phyloP scores from a whole-genome alignment of 1,139 yeast genomes.

The Pichia norvegensis region DNA sequence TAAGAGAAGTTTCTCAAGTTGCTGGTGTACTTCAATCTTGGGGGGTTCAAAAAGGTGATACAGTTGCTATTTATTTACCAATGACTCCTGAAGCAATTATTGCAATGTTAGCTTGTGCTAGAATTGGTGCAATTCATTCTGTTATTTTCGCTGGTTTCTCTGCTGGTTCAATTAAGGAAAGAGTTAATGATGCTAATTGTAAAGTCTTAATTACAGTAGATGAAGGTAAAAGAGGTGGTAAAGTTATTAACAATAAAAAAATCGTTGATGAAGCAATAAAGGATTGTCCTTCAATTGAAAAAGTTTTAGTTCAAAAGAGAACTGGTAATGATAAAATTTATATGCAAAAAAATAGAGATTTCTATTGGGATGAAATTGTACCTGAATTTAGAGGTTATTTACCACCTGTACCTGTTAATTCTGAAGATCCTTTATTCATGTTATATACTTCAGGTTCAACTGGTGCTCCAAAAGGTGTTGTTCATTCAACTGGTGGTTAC shows the following conservation, averaged over 20 bases:
- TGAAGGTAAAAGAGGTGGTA: slow-evolving; percentile 96
- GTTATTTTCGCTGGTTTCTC: slow-evolving; percentile 97
- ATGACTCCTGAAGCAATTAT: slow-evolving; percentile 95
- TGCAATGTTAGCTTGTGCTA: slow-evolving; percentile 89
- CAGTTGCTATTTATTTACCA: slow-evolving; percentile 93
- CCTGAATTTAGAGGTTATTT: slow-evolving; percentile 74
- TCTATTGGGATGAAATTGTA: slow-evolving; percentile 87
- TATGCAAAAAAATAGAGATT: slow-evolving; percentile 80
- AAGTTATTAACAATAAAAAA: slow-evolving; percentile 80
- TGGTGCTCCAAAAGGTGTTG: slow-evolving; percentile 97
- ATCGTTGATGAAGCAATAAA: slow-evolving; percentile 90
- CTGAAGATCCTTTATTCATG: slow-evolving; percentile 91
- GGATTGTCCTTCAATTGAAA: slow-evolving; percentile 70
- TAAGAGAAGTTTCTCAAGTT: slow-evolving; percentile 78
- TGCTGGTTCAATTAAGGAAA: slow-evolving; percentile 85
- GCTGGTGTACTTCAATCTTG: slow-evolving; percentile 81
- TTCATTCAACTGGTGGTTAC: slow-evolving; percentile 91
- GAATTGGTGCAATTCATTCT: slow-evolving; percentile 94
- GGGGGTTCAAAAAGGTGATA: slow-evolving; percentile 91
- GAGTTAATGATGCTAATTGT: slow-evolving; percentile 82
- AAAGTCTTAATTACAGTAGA: slow-evolving; percentile 91
- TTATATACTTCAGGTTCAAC: slow-evolving; percentile 96
- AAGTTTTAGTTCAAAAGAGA: slow-evolving; percentile 81
- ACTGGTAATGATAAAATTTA: slow-evolving; percentile 63
- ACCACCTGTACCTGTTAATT: slow-evolving; percentile 79